A percentile compares a stretch with the other conserved stretches of the same genome.
These are phyloP conservation scores for Aureobasidium zeae DNA, from an alignment of 2,329 filamentous ascomycete genomes.

Conservation along the genomic window DNA sequence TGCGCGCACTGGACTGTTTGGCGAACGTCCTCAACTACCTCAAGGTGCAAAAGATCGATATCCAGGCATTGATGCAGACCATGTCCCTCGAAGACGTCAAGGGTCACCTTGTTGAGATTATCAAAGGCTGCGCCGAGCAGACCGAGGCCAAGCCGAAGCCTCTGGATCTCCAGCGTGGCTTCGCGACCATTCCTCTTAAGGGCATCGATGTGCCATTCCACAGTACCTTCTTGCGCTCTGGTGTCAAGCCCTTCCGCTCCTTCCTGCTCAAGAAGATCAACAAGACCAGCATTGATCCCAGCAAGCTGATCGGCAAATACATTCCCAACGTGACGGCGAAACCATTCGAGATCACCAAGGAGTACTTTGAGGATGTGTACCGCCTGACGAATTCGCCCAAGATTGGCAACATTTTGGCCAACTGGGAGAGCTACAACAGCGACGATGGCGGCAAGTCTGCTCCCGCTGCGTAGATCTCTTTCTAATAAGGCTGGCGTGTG, in stretches of 20 bases:
- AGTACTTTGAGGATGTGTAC: conserved; percentile 99
- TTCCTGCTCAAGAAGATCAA: conserved; percentile 99
- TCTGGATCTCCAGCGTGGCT: conserved; percentile 83
- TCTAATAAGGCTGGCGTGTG: too few species aligned
- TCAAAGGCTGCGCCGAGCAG: conserved; percentile 75
- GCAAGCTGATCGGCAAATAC: conserved; percentile 95
- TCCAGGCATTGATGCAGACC: conserved; percentile 81
- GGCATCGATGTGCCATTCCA: conserved; percentile 99
- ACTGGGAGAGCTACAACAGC: conserved; percentile 50
- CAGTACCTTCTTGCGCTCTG: conserved; percentile 92
- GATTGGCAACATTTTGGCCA: conserved; percentile 72
- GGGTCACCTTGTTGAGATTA: conserved; percentile 80
- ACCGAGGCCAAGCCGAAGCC: conserved; percentile 84
- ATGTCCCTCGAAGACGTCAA: conserved; percentile 86
- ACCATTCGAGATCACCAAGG: conserved; percentile 91
- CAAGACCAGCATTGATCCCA: conserved; percentile 95
- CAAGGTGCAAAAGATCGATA: conserved; percentile 95
- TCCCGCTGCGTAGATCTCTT: conserved; percentile 8
- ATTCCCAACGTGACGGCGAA: conserved; percentile 97
- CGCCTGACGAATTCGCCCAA: conserved; percentile 72
- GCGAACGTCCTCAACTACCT: conserved; percentile 86
- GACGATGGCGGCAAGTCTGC: conserved; percentile 19
- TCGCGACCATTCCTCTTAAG: conserved; percentile 90
- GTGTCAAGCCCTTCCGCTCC: conserved; percentile 96
- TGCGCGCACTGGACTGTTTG: conserved; percentile 56